These are phyloP conservation scores for Coemansia asiatica DNA, from an alignment of 192 early-diverging fungal species.

Conservation along the genomic window DNA sequence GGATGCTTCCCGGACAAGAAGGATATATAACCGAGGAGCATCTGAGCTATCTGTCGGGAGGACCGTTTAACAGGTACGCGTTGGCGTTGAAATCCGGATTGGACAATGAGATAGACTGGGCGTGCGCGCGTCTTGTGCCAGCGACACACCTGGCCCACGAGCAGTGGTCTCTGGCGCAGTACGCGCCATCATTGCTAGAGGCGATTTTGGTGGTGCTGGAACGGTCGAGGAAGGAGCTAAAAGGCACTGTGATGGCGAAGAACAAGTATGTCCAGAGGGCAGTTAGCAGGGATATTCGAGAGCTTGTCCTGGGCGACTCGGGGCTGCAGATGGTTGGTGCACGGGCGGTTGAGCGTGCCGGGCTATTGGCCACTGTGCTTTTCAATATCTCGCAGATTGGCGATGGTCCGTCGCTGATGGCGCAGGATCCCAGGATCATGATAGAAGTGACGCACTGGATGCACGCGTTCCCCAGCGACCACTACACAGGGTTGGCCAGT, in stretches of 20 bases:
- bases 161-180: constrained; percentile 23
- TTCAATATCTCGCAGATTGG: constrained; percentile 49
- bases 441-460: constrained; percentile 50
- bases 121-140: constrained; percentile 33
- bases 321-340: constrained; percentile 16
- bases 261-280: neutral
- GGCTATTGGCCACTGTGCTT: constrained; percentile 32
- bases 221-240: constrained; percentile 30
- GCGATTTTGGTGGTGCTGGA: constrained; percentile 39
- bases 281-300: neutral
- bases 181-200: constrained; percentile 51
- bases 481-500: neutral
- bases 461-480: constrained; percentile 13
- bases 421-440: constrained; percentile 40
- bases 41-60: constrained; percentile 30
- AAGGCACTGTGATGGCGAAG: neutral
- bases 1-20: neutral
- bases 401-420: constrained; percentile 40
- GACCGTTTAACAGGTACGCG: constrained; percentile 51
- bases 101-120: constrained; percentile 56
- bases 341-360: constrained; percentile 32
- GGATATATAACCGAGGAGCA: constrained; percentile 43
- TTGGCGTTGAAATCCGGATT: constrained; percentile 44
- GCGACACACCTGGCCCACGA: constrained; percentile 41
- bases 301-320: constrained; percentile 16